Evolutionary conservation across 106 monocot species (phyloP), one percentile per base, ranked within the genome.

Genomic region (Platanthera zijinensis): DNA sequence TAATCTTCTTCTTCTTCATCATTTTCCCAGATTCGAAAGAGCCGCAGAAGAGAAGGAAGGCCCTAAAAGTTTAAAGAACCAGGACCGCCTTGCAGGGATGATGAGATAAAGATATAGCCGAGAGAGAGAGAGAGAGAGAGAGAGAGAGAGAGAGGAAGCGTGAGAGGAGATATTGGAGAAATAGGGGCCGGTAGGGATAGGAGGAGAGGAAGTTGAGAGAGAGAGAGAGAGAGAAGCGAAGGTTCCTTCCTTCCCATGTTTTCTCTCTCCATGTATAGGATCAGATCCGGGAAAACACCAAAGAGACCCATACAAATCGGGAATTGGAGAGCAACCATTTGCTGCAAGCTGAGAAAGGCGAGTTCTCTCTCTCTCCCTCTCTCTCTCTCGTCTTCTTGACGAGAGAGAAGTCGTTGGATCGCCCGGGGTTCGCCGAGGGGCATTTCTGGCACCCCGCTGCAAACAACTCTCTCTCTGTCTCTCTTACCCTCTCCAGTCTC

Each of bases 1-100:
- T 81, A 51, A 49, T 76, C 76, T 6, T 57, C 76, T 6, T 57
- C 76, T 62, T 87, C 84, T 79, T 87, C 87, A 81, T 45, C 80
- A 84, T 81, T 75, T 48, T 52, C 3, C 8, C 46, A 11, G 57
- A 77, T 7, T n/a, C 71, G 15, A 78, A 25, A 71, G 50, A 17
- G 39, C 39, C 3, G 1, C 39, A 39, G 1, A 39, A 39, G 39
- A 39, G 1, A 39, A 39, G 39, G 39, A 39, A 3, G 39, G 39
- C 39, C 39, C 39, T 39, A 39, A 39, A 39, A 39, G 39, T 39
- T 39, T 39, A 39, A 39, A 39, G 25, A 18, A 72, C 5, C 21
- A 32, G 30, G 21, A 48, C 11, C 49, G 66, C 67, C 15, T 18
- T 14, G 54, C 66, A 51, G 39, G 39, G 39, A 71, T 17, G 70